Evolutionary conservation across 2,329 filamentous ascomycete species (phyloP).

Genomic region (Arthrinium puccinioides): DNA sequence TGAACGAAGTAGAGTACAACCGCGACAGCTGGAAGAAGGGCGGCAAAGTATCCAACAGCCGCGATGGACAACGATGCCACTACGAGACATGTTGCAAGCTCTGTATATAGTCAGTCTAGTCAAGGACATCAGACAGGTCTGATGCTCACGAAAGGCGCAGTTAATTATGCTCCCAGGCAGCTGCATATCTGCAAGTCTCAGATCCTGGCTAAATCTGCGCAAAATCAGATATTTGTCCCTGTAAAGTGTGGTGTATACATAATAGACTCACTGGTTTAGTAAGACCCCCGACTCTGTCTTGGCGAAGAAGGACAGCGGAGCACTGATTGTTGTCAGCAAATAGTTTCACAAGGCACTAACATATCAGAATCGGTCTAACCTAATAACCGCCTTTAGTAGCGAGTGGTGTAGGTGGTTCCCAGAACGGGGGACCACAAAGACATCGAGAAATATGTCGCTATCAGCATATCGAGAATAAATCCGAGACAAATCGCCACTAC

Average conservation of each 20-base stretch:
- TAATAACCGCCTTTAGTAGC: constrained; percentile 1
- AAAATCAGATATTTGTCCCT: not conserved
- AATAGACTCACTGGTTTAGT: constrained; percentile 5
- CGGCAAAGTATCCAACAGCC: constrained; percentile 3
- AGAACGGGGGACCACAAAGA: not conserved
- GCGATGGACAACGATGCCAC: constrained; percentile 1
- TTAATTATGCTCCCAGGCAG: constrained; percentile 4
- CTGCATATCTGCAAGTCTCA: constrained; percentile 6
- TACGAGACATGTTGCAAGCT: constrained; percentile 1
- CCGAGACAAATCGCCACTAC: not conserved
- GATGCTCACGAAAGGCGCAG: constrained; percentile 3
- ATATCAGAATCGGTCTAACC: constrained; percentile 1
- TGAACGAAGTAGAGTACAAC: constrained; percentile 5
- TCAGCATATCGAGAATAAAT: not conserved
- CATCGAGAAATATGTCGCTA: not conserved
- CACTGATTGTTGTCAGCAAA: constrained; percentile 1
- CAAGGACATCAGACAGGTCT: too few relatives aligned
- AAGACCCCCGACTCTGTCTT: constrained; percentile 11
- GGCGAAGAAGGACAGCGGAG: constrained; percentile 13
- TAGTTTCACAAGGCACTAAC: not conserved
- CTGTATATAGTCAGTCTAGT: not conserved
- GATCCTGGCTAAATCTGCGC: constrained; percentile 6
- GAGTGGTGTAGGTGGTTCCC: constrained; percentile 2
- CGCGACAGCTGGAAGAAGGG: not conserved
- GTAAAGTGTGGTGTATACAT: not conserved